Conservation (phyloP, 2,329 filamentous ascomycete genomes). For the Talaromyces sp. region DNA sequence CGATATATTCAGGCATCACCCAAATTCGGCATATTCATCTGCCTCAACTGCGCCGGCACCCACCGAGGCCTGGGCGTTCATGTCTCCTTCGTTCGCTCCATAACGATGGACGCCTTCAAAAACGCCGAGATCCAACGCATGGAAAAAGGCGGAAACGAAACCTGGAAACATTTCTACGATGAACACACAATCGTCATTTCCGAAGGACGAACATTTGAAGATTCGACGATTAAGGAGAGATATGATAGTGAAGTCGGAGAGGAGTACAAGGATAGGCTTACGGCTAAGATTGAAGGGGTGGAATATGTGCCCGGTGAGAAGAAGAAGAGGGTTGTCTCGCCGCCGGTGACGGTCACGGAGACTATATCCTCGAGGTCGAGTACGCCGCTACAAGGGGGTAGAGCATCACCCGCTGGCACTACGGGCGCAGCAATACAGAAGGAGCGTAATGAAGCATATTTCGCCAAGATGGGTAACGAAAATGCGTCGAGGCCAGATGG, state of each 20-base stretch:
- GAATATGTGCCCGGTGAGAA: conserved; percentile 77
- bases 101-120: conserved; percentile 99
- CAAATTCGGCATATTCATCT: conserved; percentile 99
- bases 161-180: conserved; percentile 86
- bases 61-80: conserved; percentile 94
- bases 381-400: conserved; percentile 25
- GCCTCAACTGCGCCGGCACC: conserved; percentile 88
- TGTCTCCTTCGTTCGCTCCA: conserved; percentile 95
- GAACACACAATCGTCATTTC: conserved; percentile 63
- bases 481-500: conserved; percentile 73
- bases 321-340: conserved; percentile 38
- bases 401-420: conserved; percentile 24
- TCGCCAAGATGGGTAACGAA: conserved; percentile 75
- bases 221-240: conserved; percentile 82
- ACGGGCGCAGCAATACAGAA: conserved; percentile 55
- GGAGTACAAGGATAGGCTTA: conserved; percentile 89
- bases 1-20: conserved; percentile 60
- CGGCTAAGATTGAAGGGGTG: conserved; percentile 79
- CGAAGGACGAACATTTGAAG: conserved; percentile 71
- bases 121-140: conserved; percentile 87
- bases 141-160: conserved; percentile 84
- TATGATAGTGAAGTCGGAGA: conserved; percentile 89
- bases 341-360: conserved; percentile 1
- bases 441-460: conserved; percentile 78
- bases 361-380: conserved; percentile 21